These are phyloP conservation scores for Hapsidospora chrysogenum DNA, from an alignment of 495 filamentous ascomycete species.

Conservation along the genomic window DNA sequence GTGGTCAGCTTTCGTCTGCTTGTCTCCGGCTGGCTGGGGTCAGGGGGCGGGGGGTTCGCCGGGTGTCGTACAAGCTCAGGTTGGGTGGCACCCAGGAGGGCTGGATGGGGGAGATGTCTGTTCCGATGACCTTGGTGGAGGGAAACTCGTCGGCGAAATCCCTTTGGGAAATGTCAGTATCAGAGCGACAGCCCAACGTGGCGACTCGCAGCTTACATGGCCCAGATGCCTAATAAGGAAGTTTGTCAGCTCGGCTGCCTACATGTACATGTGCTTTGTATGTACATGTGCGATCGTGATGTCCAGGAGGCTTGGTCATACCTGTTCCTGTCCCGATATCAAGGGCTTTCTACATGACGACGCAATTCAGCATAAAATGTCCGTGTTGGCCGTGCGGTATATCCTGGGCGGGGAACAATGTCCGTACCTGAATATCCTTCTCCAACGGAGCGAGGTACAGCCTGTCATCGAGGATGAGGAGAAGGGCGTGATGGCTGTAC, in stretches of 20 bases:
- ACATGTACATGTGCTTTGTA: too few species aligned
- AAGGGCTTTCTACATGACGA: conserved; percentile 34
- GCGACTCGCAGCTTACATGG: conserved; percentile 12
- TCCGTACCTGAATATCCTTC: conserved; percentile 9
- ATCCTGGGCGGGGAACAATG: conserved; percentile 26
- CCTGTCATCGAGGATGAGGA: conserved; percentile 31
- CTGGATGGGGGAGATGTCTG: conserved; percentile 46
- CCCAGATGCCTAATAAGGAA: conserved; percentile 18
- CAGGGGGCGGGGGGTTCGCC: too few species aligned
- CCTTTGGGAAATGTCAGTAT: conserved; percentile 9
- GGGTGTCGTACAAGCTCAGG: conserved; percentile 20
- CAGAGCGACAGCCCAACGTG: background rate
- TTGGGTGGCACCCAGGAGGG: conserved; percentile 32
- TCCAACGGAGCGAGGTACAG: conserved; percentile 40
- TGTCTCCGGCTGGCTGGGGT: too few species aligned
- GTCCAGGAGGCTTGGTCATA: too few species aligned
- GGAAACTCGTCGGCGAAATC: conserved; percentile 32
- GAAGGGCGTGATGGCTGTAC: conserved; percentile 18
- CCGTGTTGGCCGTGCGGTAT: background rate
- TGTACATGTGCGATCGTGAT: too few species aligned
- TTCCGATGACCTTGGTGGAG: conserved; percentile 37
- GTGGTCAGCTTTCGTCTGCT: background rate
- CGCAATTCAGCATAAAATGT: conserved; percentile 13
- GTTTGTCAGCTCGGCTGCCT: background rate
- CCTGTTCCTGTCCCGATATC: conserved; percentile 49